phyloP scores from a whole-genome alignment of 1,139 yeast genomes.

The Pneumocystis sp. region DNA sequence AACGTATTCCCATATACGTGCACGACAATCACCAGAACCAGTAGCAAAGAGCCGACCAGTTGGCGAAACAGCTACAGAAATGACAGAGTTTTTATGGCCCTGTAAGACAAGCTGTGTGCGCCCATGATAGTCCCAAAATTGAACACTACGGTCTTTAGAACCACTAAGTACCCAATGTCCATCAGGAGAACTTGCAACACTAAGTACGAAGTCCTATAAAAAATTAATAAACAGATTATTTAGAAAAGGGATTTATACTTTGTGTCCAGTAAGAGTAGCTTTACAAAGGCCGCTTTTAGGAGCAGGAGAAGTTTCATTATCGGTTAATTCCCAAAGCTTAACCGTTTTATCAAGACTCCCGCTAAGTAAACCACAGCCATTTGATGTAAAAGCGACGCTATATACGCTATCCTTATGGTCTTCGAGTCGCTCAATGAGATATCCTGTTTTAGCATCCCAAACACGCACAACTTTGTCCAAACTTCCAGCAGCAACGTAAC shows the following conservation, averaged over 20 bases:
- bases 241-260: constrained; percentile 18
- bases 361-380: constrained; percentile 87
- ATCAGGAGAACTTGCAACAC: constrained; percentile 90
- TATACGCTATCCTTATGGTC: constrained; percentile 97
- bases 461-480: constrained; percentile 90
- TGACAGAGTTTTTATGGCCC: constrained; percentile 93
- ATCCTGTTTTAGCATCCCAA: constrained; percentile 90
- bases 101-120: constrained; percentile 90
- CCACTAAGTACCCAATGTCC: constrained; percentile 86
- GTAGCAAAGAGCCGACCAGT: constrained; percentile 83
- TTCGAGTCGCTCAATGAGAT: constrained; percentile 77
- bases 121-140: constrained; percentile 89
- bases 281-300: constrained; percentile 46
- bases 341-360: constrained; percentile 95
- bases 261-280: constrained; percentile 89
- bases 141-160: constrained; percentile 92
- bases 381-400: constrained; percentile 86
- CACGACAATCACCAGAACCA: constrained; percentile 95
- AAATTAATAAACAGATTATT: not conserved
- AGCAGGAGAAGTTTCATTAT: constrained; percentile 26
- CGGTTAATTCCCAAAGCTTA: constrained; percentile 79
- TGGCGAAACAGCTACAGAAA: constrained; percentile 79
- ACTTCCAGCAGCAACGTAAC: constrained; percentile 89
- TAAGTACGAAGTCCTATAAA: constrained; percentile 60
- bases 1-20: constrained; percentile 72